Conservation (phyloP, 495 filamentous ascomycete species). For the Opeltia flavorubescens region DNA sequence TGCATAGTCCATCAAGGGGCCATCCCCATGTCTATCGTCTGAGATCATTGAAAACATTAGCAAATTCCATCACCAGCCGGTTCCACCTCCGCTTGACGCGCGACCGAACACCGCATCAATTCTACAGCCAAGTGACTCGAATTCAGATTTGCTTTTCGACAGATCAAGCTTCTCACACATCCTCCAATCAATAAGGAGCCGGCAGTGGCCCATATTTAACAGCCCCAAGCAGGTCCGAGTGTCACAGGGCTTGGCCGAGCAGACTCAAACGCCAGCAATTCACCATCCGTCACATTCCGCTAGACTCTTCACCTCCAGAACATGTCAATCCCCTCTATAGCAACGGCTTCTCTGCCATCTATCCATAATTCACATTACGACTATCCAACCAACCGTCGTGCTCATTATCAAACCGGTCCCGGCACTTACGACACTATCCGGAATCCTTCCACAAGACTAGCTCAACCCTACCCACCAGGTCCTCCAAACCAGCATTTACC, state of each 20-base stretch:
- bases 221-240: not conserved
- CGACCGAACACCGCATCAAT: constrained; percentile 9
- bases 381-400: constrained; percentile 46
- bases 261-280: not conserved
- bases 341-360: constrained; percentile 54
- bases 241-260: not conserved
- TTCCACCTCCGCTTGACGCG: constrained; percentile 12
- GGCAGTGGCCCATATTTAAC: no score
- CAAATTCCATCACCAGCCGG: not conserved
- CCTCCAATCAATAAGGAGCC: no score
- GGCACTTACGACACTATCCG: constrained; percentile 37
- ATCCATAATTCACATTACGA: constrained; percentile 57
- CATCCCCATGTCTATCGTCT: not conserved
- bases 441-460: constrained; percentile 36
- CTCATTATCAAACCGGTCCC: constrained; percentile 38
- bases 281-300: not conserved
- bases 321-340: constrained; percentile 75
- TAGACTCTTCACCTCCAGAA: not conserved
- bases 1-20: not conserved
- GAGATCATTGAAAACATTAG: constrained; percentile 5
- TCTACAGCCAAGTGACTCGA: not conserved
- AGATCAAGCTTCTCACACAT: not conserved
- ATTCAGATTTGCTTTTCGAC: not conserved
- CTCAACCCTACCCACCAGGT: constrained; percentile 33
- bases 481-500: constrained; percentile 28